These are phyloP conservation scores for Pseudogymnoascus sp. DNA, from an alignment of 2,329 filamentous ascomycete species.

Conservation along the genomic window DNA sequence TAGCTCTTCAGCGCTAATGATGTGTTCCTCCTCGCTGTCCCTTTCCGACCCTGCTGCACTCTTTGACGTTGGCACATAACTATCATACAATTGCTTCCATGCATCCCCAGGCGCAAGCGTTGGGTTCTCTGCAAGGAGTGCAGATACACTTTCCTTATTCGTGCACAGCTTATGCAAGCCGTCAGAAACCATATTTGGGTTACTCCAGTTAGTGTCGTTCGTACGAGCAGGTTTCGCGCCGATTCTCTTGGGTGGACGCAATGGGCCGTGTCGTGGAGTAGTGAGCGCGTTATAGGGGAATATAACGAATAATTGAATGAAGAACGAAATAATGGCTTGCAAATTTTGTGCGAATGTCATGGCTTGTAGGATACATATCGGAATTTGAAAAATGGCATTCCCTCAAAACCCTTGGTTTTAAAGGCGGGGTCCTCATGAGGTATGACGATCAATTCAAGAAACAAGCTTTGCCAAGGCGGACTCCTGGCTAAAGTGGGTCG, in stretches of 20 bases:
- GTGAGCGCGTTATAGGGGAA: conserved; percentile 28
- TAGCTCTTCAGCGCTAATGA: conserved; percentile 36
- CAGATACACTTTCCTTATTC: conserved; percentile 47
- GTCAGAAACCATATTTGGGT: conserved; percentile 34
- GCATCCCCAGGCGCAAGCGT: conserved; percentile 44
- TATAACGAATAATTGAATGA: conserved; percentile 27
- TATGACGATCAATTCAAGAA: background rate
- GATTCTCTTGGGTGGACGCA: conserved; percentile 9
- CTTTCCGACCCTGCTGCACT: conserved; percentile 16
- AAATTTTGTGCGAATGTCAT: conserved; percentile 16
- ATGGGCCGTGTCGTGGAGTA: conserved; percentile 20
- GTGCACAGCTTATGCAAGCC: conserved; percentile 46
- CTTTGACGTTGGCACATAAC: conserved; percentile 13
- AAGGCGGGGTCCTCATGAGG: background rate
- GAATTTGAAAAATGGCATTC: background rate
- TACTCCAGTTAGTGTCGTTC: background rate
- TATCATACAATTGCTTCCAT: conserved; percentile 48
- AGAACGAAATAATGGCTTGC: conserved; percentile 16
- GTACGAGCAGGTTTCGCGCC: background rate
- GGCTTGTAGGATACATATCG: background rate
- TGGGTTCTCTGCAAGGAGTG: conserved; percentile 47
- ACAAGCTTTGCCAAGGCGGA: background rate
- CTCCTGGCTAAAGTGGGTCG: background rate
- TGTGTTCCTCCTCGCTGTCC: conserved; percentile 20
- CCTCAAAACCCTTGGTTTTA: background rate